Base-by-base conservation (phyloP, 352 stramenopile genomes). In the Peronospora belbahrii region DNA sequence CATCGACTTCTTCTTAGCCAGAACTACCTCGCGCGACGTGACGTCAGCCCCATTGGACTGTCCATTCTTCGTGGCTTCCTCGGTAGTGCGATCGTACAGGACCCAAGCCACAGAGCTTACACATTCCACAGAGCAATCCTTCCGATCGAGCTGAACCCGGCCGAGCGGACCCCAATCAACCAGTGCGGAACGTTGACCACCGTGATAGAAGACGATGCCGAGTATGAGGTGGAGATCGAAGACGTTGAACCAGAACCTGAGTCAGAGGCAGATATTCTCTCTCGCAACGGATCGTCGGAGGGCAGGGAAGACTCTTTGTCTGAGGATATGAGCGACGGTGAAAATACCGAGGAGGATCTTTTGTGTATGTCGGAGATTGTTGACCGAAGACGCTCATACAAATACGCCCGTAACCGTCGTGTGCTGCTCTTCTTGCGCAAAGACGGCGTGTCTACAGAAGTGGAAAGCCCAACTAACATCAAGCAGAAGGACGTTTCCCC, bases 21-120 rank as follows among this genome's bases (percentile, higher is more conserved):
- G 33, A 66, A 62, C 39, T 85, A 88, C 47, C 28, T 83, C 11
- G 36, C 55, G 13, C 69, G 67, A 11, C 62, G 63, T 10, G 74
- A 88, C 34, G 68, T 88, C 41, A 78, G 68, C 34, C 62, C 67
- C 18, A 67, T 83, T 9, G 75, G 76, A 5, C 41, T 84, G 4
- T 85, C 76, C 3, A 80, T 88, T 40, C 30, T 88, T 20, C 74
- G 74, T 18, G 74, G 74, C 31, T 88, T 88, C 48, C 46, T 88
- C 3, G 76, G 76, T 19, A 85, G 71, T 36, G 54, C 57, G 4
- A 58, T 79, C 14, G 74, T 87, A 27, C 62, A 76, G 20, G 58
- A 85, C 48, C 54, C 55, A 22, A 63, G 47, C 1, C 74, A 88
- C 62, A 67, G 57, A 31, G 67, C 75, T 7, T 88, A 88, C 48